A percentile compares a stretch with the other conserved stretches of the same genome.
These are phyloP conservation scores for Cladosporium austrohemisphaericum DNA, from an alignment of 2,329 filamentous ascomycete species.

Conservation along the genomic window DNA sequence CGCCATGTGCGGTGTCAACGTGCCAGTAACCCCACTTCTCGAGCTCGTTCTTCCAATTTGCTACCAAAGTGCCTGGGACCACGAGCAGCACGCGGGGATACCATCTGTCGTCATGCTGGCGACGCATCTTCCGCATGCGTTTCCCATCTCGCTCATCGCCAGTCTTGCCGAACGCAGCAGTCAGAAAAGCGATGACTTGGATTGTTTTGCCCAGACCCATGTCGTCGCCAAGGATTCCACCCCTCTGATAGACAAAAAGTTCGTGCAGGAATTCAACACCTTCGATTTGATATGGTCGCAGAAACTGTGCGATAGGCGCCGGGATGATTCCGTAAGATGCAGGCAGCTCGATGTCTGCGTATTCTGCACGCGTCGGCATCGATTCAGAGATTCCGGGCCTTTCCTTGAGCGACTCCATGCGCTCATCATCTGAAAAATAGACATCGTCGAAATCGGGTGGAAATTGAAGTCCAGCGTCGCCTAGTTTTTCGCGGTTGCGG, in stretches of 20 bases:
- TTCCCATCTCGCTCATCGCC: slow-evolving; percentile 82
- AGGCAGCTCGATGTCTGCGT: slow-evolving; percentile 70
- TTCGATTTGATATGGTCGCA: slow-evolving; percentile 85
- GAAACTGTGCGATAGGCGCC: slow-evolving; percentile 82
- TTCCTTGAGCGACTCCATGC: slow-evolving; percentile 59
- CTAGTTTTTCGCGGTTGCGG: slow-evolving; percentile 53
- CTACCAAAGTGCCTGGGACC: slow-evolving; percentile 81
- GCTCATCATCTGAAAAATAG: slow-evolving; percentile 69
- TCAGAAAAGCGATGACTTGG: slow-evolving; percentile 88
- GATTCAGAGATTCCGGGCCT: slow-evolving; percentile 65
- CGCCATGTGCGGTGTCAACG: slow-evolving; percentile 74
- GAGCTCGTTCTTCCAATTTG: slow-evolving; percentile 88
- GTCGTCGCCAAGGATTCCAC: slow-evolving; percentile 88
- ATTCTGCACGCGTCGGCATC: slow-evolving; percentile 60
- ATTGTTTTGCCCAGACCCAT: slow-evolving; percentile 98
- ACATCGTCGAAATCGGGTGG: slow-evolving; percentile 75
- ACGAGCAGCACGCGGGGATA: slow-evolving; percentile 82
- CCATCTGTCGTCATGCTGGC: slow-evolving; percentile 58
- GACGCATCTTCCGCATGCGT: slow-evolving; percentile 80
- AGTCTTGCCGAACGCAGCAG: slow-evolving; percentile 89
- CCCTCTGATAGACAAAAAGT: slow-evolving; percentile 85
- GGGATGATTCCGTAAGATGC: slow-evolving; percentile 80
- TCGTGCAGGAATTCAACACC: slow-evolving; percentile 83
- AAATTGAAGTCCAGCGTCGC: slow-evolving; percentile 66
- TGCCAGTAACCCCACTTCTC: slow-evolving; percentile 95